phyloP scores from a whole-genome alignment of 768 basidiomycete species.

The Chalciporus pseudorubinellus region DNA sequence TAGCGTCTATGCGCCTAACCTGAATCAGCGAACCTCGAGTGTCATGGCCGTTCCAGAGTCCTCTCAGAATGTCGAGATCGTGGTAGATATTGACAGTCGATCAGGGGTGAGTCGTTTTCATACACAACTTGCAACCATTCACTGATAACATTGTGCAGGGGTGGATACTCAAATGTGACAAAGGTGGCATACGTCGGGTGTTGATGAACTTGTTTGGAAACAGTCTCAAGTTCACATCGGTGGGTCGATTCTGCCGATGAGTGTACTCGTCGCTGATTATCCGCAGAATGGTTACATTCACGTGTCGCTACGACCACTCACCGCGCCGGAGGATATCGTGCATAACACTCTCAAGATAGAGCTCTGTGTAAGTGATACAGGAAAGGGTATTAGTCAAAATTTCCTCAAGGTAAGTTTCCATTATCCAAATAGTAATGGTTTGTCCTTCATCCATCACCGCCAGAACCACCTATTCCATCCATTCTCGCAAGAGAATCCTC shows the following conservation, averaged over 20 bases:
- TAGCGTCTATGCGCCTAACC: slow-evolving; percentile 82
- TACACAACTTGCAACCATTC: background rate
- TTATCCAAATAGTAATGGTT: background rate
- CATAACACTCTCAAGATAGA: slow-evolving; percentile 72
- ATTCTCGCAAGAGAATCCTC: slow-evolving; percentile 93
- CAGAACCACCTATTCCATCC: slow-evolving; percentile 95
- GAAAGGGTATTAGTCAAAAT: slow-evolving; percentile 93
- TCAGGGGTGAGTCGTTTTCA: slow-evolving; percentile 49
- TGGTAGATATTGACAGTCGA: slow-evolving; percentile 80
- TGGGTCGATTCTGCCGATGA: slow-evolving; percentile 33
- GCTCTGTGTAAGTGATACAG: slow-evolving; percentile 82
- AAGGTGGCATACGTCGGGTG: slow-evolving; percentile 86
- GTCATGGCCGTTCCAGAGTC: slow-evolving; percentile 35
- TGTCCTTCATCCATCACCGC: background rate
- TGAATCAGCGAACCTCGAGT: slow-evolving; percentile 43
- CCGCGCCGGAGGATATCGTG: slow-evolving; percentile 49
- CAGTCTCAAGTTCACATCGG: slow-evolving; percentile 87
- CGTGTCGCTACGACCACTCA: slow-evolving; percentile 74
- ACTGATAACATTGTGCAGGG: slow-evolving; percentile 48
- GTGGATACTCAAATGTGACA: slow-evolving; percentile 86
- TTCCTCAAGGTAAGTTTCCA: slow-evolving; percentile 69
- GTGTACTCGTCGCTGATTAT: background rate
- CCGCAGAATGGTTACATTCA: slow-evolving; percentile 84
- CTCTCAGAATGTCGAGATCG: slow-evolving; percentile 70
- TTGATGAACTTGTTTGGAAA: slow-evolving; percentile 96